Evolutionary conservation across 2,329 filamentous ascomycete genomes (phyloP), one percentile per base, ranked within the genome.

Genomic region (Botrytis cinerea): DNA sequence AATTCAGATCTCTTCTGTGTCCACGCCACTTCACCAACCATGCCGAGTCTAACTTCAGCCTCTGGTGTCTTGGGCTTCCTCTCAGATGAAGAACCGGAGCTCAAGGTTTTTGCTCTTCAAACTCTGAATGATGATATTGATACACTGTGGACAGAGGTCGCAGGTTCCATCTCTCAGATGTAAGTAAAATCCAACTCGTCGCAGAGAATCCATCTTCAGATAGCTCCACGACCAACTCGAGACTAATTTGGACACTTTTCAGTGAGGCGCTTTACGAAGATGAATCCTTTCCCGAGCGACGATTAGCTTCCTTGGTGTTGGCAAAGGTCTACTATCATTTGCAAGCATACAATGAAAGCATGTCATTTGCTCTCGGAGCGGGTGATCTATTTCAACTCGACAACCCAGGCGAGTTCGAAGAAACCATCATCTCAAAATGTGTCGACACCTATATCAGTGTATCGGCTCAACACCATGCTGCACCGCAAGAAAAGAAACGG

Each of bases 261-360:
- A 98, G 95, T 85, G 96, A 99, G 88, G 93, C 94, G 72, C 90
- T 99, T 69, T 99, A 97, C 84, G 96, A 99, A 87, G 95, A 99
- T 85, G 94, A 97, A 80, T 88, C 89, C 75, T 99, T 99, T 81
- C 93, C 95, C 67, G 93, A 99, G 83, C 93, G 95, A 80, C 93
- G 96, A 82, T 91, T 99, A 73, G 96, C 96, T 72, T 96, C 96
- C 71, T 88, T 99, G 68, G 94, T 99, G 72, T 92, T 97, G 61
- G 93, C 96, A 79, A 99, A 99, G 87, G 94, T 98, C 78, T 99
- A 98, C 86, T 99, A 98, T 82, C 96, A 99, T 82, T 90, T 99
- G 71, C 94, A 98, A 84, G 96, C 96, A 83, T 99, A 99, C 86
- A 96, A 98, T 82, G 96, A 99, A 86, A 98, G 95, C 84, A 98